A percentile compares a stretch with the other conserved stretches of the same genome.
Conservation (phyloP, 164 flowering plant species). For the Tetrastigma voinierianum region DNA sequence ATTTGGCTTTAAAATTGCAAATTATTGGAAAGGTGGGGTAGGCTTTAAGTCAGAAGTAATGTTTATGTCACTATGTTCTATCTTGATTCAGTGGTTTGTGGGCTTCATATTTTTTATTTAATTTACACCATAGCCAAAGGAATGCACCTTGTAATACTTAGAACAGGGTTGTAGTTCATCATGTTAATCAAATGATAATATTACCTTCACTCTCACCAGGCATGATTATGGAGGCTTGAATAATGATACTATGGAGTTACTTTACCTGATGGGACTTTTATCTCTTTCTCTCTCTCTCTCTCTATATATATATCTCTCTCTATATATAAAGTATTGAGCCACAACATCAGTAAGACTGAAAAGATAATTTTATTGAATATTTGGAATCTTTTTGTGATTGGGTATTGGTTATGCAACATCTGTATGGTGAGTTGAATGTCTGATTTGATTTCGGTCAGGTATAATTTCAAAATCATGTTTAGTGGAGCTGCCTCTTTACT, state of each 20-base stretch:
- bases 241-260: neutral
- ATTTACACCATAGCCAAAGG: neutral
- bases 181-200: no score
- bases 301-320: no score
- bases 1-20: neutral
- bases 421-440: neutral
- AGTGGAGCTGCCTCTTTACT: conserved; percentile 17
- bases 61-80: neutral
- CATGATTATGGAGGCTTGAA: neutral
- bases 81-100: neutral
- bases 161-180: no score
- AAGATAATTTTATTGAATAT: neutral
- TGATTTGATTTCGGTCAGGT: neutral
- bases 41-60: neutral
- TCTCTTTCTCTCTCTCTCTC: neutral
- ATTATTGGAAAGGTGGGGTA: neutral
- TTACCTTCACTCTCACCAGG: neutral
- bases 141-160: neutral
- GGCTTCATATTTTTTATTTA: neutral
- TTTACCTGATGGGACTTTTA: neutral
- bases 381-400: neutral
- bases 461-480: conserved; percentile 1
- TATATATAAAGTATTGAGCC: neutral
- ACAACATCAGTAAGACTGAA: neutral
- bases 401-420: neutral